Percentiles rank a stretch among this genome's conserved stretches.
Conservation (phyloP, 2,329 filamentous ascomycete species). For the Bertia moriformis region DNA sequence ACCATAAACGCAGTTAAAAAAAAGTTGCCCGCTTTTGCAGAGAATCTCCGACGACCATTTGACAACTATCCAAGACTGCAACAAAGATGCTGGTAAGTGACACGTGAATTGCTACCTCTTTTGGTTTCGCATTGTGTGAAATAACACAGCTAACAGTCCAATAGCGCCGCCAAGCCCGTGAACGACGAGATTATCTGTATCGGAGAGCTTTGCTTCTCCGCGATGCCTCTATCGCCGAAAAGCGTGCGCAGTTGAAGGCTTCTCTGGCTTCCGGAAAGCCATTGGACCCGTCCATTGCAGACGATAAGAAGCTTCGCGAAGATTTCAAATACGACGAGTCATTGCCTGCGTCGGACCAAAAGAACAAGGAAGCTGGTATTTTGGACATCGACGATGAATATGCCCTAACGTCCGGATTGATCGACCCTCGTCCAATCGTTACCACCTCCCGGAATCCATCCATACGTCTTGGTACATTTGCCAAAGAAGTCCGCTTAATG, state of each 20-base stretch:
- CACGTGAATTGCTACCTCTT: background rate
- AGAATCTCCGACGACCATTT: no score
- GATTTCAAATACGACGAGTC: conserved; percentile 94
- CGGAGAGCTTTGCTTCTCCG: conserved; percentile 72
- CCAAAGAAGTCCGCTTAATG: conserved; percentile 68
- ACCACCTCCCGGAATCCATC: conserved; percentile 84
- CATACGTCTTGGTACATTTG: conserved; percentile 71
- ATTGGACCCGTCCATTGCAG: conserved; percentile 65
- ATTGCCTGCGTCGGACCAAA: conserved; percentile 45
- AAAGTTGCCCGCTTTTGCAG: background rate
- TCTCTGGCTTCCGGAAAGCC: conserved; percentile 82
- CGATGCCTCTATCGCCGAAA: conserved; percentile 85
- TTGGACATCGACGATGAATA: conserved; percentile 81
- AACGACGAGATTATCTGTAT: conserved; percentile 80
- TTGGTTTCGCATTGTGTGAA: background rate
- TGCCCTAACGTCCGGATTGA: conserved; percentile 73
- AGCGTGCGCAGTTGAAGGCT: conserved; percentile 71
- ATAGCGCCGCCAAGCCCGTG: conserved; percentile 42
- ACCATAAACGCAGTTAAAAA: background rate
- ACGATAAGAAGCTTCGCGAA: conserved; percentile 69
- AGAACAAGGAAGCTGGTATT: conserved; percentile 32
- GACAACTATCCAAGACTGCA: no score
- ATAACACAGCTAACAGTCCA: background rate
- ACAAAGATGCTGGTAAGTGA: conserved; percentile 1
- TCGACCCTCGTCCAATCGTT: conserved; percentile 77